phyloP scores from a whole-genome alignment of 139 green algal genomes.

The Chlorella ohadii region DNA sequence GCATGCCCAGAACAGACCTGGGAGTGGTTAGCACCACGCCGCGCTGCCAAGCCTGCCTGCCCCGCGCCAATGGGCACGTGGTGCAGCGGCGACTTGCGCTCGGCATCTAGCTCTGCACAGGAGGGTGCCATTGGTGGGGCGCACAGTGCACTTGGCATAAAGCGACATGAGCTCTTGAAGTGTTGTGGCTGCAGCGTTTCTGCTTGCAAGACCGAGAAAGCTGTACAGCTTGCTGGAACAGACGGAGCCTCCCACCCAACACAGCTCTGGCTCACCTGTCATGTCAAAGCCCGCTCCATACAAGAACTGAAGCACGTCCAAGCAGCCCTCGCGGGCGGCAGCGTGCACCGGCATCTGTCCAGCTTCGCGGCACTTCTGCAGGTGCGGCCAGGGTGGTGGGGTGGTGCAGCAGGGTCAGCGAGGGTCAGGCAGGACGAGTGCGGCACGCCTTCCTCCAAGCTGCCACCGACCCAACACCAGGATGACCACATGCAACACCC shows the following conservation, averaged over 20 bases:
- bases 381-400: neutral
- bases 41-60: neutral
- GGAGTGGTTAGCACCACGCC: conserved; percentile 17
- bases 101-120: conserved; percentile 1
- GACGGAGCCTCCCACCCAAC: too few relatives aligned
- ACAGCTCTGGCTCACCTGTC: neutral
- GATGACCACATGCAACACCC: too few relatives aligned
- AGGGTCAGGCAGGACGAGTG: too few relatives aligned
- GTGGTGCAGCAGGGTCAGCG: neutral
- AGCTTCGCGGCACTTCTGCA: conserved; percentile 11
- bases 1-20: neutral
- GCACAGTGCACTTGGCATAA: too few relatives aligned
- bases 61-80: conserved; percentile 27
- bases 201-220: too few relatives aligned
- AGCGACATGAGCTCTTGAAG: too few relatives aligned
- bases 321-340: conserved; percentile 28
- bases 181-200: too few relatives aligned
- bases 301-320: conserved; percentile 36
- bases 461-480: too few relatives aligned
- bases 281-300: conserved; percentile 29
- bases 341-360: conserved; percentile 42
- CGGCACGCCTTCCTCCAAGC: too few relatives aligned
- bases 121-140: neutral
- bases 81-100: conserved; percentile 37
- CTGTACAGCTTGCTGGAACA: too few relatives aligned